Percentiles rank a stretch among this genome's conserved stretches.
These are phyloP conservation scores for Phytophthora sojae DNA, from an alignment of 352 stramenopile species.

Conservation along the genomic window DNA sequence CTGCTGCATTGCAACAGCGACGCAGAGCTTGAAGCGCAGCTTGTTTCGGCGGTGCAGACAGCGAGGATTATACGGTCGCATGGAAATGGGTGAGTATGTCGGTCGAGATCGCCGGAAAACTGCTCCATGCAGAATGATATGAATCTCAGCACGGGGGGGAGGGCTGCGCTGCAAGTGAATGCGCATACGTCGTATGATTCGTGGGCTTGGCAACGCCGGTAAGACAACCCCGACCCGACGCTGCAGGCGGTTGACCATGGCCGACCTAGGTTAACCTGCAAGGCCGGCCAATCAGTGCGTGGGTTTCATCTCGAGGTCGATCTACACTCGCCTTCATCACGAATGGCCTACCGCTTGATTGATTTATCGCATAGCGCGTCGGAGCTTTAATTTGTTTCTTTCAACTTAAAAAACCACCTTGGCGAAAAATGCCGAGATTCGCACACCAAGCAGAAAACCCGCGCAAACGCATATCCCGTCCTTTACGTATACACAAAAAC, in stretches of 20 bases:
- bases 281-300: not conserved
- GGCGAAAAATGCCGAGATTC: not conserved
- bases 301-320: conserved; percentile 2
- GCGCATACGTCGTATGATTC: not conserved
- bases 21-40: not conserved
- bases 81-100: conserved; percentile 17
- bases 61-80: conserved; percentile 13
- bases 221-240: not conserved
- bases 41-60: conserved; percentile 13
- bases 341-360: not conserved
- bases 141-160: not conserved
- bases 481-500: conserved; percentile 20
- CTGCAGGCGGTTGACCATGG: not conserved
- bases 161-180: not conserved
- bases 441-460: conserved; percentile 33
- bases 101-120: conserved; percentile 16
- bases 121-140: conserved; percentile 2
- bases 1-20: not conserved
- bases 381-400: too few species aligned
- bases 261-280: conserved; percentile 6
- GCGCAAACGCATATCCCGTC: conserved; percentile 22
- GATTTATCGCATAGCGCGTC: conserved; percentile 8
- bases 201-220: not conserved
- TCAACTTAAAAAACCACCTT: too few species aligned
- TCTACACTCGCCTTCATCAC: conserved; percentile 18